Conservation (phyloP, 164 flowering plant species). For the grape (Vitis vinifera) region ASM3070453v1 NC_081821.1:8328501-8329000, state of each 20-base stretch:
- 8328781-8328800: conserved; percentile 5
- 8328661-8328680: conserved; percentile 8
- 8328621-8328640: conserved; percentile 12
- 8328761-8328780: conserved; percentile 1
- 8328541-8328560: conserved; percentile 5
- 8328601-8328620: conserved; percentile 4
- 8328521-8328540: conserved; percentile 1
- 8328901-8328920: conserved; percentile 16
- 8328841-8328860: conserved; percentile 31
- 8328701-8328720: neutral
- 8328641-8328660: conserved; percentile 7
- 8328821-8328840: conserved; percentile 14
- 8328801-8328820: conserved; percentile 13
- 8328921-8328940: conserved; percentile 15
- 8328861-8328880: conserved; percentile 29
- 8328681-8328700: conserved; percentile 6
- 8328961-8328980: conserved; percentile 25
- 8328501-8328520: conserved; percentile 2
- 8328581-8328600: conserved; percentile 5
- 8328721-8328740: conserved; percentile 6
- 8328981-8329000: conserved; percentile 18
- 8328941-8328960: conserved; percentile 32
- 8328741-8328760: conserved; percentile 4
- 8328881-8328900: conserved; percentile 18
- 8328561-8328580: conserved; percentile 9